These are phyloP conservation scores for Lyophyllum atratum DNA, from an alignment of 768 basidiomycete species.

Conservation along the genomic window DNA sequence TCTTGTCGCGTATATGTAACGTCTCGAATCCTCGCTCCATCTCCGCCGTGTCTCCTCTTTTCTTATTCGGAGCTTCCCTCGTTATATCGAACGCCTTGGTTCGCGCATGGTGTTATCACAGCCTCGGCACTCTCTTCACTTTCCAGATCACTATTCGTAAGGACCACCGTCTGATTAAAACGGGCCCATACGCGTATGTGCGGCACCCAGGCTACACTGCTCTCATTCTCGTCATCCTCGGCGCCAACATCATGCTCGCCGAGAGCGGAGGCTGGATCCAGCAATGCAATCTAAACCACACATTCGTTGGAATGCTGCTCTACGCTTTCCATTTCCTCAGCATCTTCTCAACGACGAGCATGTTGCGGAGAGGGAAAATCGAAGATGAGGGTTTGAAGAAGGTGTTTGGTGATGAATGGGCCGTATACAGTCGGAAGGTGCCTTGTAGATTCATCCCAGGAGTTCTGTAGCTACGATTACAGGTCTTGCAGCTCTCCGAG, in stretches of 20 bases:
- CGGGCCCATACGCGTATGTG: slow-evolving; percentile 28
- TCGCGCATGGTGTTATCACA: slow-evolving; percentile 5
- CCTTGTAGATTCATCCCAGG: slow-evolving; percentile 14
- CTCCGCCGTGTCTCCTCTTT: background rate
- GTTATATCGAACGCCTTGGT: background rate
- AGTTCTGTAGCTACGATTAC: background rate
- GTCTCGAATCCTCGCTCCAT: background rate
- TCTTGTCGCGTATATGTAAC: background rate
- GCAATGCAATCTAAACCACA: slow-evolving; percentile 1
- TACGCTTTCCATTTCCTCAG: slow-evolving; percentile 2
- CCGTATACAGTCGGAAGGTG: slow-evolving; percentile 11
- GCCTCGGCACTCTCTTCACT: slow-evolving; percentile 5
- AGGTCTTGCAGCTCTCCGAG: too few species aligned
- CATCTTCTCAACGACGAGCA: background rate
- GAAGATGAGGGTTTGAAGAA: slow-evolving; percentile 15
- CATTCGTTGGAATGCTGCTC: slow-evolving; percentile 16
- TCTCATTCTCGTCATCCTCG: slow-evolving; percentile 10
- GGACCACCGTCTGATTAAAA: slow-evolving; percentile 21
- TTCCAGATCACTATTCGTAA: slow-evolving; percentile 4
- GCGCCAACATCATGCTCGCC: slow-evolving; percentile 11
- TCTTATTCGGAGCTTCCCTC: background rate
- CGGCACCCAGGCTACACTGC: slow-evolving; percentile 32
- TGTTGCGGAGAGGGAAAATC: slow-evolving; percentile 1
- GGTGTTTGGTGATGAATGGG: slow-evolving; percentile 17
- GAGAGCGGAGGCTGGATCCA: background rate